Conservation (phyloP, 495 filamentous ascomycete genomes). For the Melanomma pulvis-pyrius region DNA sequence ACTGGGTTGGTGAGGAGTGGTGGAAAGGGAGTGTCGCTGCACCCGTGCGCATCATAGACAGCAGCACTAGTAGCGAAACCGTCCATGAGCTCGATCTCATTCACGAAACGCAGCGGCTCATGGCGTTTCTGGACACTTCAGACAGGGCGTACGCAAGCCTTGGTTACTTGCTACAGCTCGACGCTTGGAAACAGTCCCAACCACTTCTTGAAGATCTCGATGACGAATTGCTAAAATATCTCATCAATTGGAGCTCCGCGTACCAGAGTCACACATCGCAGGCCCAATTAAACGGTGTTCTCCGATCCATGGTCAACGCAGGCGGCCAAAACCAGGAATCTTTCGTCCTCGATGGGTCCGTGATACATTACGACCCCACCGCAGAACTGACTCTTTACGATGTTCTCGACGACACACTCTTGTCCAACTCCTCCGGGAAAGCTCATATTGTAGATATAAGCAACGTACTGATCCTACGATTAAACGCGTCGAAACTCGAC, state of each 20-base stretch:
- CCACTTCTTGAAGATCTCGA: conserved; percentile 17
- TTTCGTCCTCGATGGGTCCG: conserved; percentile 48
- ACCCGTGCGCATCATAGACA: conserved; percentile 59
- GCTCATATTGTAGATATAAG: conserved; percentile 59
- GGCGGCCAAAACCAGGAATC: conserved; percentile 48
- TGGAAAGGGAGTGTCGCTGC: conserved; percentile 76
- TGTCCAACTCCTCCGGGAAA: conserved; percentile 52
- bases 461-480: conserved; percentile 68
- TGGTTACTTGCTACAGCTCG: conserved; percentile 50
- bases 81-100: conserved; percentile 48
- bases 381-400: conserved; percentile 65
- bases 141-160: conserved; percentile 79
- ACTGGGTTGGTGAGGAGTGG: conserved; percentile 75
- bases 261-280: conserved; percentile 7
- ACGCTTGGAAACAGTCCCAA: conserved; percentile 6
- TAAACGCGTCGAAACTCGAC: conserved; percentile 52
- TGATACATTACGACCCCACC: conserved; percentile 37
- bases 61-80: conserved; percentile 52
- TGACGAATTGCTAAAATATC: conserved; percentile 30
- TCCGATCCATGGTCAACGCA: conserved; percentile 34
- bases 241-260: conserved; percentile 24
- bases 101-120: conserved; percentile 72
- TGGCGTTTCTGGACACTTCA: conserved; percentile 82
- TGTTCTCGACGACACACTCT: conserved; percentile 69
- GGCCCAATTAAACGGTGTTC: not conserved